phyloP scores from a whole-genome alignment of 2,329 filamentous ascomycete species.

The Metarhizium robertsii region DNA sequence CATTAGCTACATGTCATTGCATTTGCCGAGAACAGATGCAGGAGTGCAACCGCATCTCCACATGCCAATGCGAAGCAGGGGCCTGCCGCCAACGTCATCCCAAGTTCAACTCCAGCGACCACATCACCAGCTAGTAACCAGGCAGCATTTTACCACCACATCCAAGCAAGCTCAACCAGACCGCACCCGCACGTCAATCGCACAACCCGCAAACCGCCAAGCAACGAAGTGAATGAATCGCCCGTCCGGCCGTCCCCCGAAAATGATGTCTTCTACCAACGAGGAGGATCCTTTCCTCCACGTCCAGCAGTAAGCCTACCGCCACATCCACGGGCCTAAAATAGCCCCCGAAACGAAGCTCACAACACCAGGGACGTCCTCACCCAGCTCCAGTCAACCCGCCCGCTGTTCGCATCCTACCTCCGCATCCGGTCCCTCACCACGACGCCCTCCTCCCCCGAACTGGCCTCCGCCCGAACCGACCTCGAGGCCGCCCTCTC shows the following conservation, averaged over 20 bases:
- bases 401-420: slow-evolving; percentile 88
- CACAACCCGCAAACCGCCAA: neutral
- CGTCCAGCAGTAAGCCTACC: slow-evolving; percentile 49
- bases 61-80: too few species aligned
- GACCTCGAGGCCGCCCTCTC: slow-evolving; percentile 59
- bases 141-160: neutral
- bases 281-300: slow-evolving; percentile 65
- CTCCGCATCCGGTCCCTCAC: slow-evolving; percentile 86
- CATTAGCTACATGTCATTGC: neutral
- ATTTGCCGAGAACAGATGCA: neutral
- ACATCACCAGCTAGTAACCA: neutral
- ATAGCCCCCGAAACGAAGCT: neutral
- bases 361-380: slow-evolving; percentile 66
- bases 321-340: neutral
- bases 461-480: slow-evolving; percentile 68
- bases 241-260: slow-evolving; percentile 5
- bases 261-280: slow-evolving; percentile 60
- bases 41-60: too few species aligned
- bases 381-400: slow-evolving; percentile 66
- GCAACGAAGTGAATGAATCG: neutral
- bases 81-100: neutral
- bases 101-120: neutral
- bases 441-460: slow-evolving; percentile 62
- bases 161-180: neutral
- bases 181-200: neutral